phyloP scores from a whole-genome alignment of 805 yeast species.

The Starmera dryadoides region DNA sequence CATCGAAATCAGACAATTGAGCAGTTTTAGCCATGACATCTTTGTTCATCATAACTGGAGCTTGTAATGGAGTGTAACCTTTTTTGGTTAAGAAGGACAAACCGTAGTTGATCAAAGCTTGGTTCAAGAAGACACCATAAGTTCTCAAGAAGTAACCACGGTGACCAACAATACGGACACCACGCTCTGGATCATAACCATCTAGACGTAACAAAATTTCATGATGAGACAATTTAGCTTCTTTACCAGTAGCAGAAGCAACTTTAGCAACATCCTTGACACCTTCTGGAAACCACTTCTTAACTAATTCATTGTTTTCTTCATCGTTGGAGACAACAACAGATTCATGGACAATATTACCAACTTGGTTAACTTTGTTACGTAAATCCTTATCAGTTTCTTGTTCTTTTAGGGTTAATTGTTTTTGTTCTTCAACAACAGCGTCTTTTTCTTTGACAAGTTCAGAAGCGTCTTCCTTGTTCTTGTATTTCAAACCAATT shows the following conservation, averaged over 20 bases:
- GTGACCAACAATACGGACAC: constrained; percentile 95
- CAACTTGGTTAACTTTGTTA: constrained; percentile 80
- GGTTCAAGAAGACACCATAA: constrained; percentile 95
- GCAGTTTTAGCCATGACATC: constrained; percentile 99
- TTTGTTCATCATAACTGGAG: constrained; percentile 99
- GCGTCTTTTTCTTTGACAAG: constrained; percentile 76
- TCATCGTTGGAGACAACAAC: constrained; percentile 86
- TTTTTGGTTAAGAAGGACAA: constrained; percentile 71
- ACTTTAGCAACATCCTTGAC: constrained; percentile 48
- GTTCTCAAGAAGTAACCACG: constrained; percentile 95
- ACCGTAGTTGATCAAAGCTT: constrained; percentile 96
- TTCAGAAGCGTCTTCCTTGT: constrained; percentile 89
- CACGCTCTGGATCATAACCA: constrained; percentile 98
- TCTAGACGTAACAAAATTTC: constrained; percentile 90
- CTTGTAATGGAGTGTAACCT: constrained; percentile 87
- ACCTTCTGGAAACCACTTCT: constrained; percentile 81
- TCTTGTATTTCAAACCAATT: constrained; percentile 87
- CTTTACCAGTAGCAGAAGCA: constrained; percentile 72
- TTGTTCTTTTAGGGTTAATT: constrained; percentile 60
- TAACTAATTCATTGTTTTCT: constrained; percentile 82
- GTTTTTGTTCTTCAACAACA: constrained; percentile 62
- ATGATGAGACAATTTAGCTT: constrained; percentile 85
- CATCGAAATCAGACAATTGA: constrained; percentile 95
- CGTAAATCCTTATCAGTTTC: constrained; percentile 71
- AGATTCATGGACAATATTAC: constrained; percentile 89